Base-by-base conservation (phyloP, 768 basidiomycete species). In the Rhodotorula graminis region DNA sequence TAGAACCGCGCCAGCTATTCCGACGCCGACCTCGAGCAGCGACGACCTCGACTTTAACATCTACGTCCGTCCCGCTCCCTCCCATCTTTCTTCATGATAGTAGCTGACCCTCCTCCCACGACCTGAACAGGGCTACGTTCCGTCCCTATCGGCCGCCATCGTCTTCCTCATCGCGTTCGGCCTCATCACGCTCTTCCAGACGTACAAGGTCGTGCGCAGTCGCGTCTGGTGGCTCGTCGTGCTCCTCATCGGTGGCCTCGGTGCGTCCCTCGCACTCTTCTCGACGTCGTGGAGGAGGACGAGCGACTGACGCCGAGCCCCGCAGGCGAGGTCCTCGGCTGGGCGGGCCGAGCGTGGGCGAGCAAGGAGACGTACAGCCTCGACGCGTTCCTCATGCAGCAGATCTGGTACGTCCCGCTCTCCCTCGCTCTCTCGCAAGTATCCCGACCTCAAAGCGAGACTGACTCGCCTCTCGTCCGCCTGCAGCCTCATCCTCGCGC, bases 151-250 rank as follows among this genome's bases (percentile, higher is more conserved):
- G 2, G 78, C 78, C 59, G 77, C 72, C 21, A 57, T 79, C n/a
- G 73, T 77, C 60, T 78, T 78, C 67, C 74, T 81, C 53, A 68
- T 78, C n/a, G 73, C 79, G 33, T 81, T 81, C 72, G 42, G 71
- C 53, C 61, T 80, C 18, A 73, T 77, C 56, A 77, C 76, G 1
- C 11, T 79, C 23, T 52, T 72, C 0, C 81, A 81, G 58, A 37
- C 72, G 12, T 74, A 47, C 15, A 71, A 76, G 11, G 78, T 78
- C 12, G 49, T 79, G 27, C 68, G 79, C 57, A 74, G 72, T 33
- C 76, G 77, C 52, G 79, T 78, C 69, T 81, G 80, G 80, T 78
- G 80, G 76, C 71, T 81, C 58, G 76, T 68, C 64, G 80, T 80
- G 1, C 80, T 80, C 19, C 69, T 79, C 10, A 71, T 81, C 18